A percentile compares a stretch with the other conserved stretches of the same genome.
Conservation (phyloP, 805 yeast species). For the Grigorovia humatica region DNA sequence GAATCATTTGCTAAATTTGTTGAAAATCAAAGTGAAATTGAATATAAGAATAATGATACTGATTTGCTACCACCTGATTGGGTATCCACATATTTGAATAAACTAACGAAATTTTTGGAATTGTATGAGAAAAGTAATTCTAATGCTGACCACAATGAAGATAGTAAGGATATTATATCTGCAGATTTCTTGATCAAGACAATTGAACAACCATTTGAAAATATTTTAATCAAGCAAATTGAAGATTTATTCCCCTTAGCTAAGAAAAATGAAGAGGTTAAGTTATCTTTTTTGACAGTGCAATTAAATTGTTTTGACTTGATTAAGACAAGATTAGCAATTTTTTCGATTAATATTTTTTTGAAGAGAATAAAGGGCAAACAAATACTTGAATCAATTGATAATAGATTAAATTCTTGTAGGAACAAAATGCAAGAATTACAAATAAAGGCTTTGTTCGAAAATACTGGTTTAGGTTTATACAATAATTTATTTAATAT, state of each 20-base stretch:
- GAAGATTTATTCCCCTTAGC: slow-evolving; percentile 23
- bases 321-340: slow-evolving; percentile 41
- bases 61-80: slow-evolving; percentile 80
- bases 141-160: slow-evolving; percentile 19
- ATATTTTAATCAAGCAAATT: slow-evolving; percentile 21
- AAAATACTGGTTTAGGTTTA: slow-evolving; percentile 45
- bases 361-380: slow-evolving; percentile 20
- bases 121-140: slow-evolving; percentile 36
- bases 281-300: slow-evolving; percentile 30
- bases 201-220: slow-evolving; percentile 32
- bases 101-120: slow-evolving; percentile 44
- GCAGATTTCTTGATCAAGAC: slow-evolving; percentile 32
- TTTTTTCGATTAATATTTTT: slow-evolving; percentile 28
- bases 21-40: slow-evolving; percentile 20
- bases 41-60: slow-evolving; percentile 20
- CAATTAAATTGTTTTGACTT: slow-evolving; percentile 53
- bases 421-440: slow-evolving; percentile 29
- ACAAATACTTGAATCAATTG: slow-evolving; percentile 18
- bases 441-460: slow-evolving; percentile 40
- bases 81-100: slow-evolving; percentile 46
- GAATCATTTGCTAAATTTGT: slow-evolving; percentile 12
- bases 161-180: slow-evolving; percentile 29
- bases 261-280: slow-evolving; percentile 18
- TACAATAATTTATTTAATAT: slow-evolving; percentile 45
- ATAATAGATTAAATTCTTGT: slow-evolving; percentile 24